Evolutionary conservation across 2,329 filamentous ascomycete species (phyloP), one percentile per base, ranked within the genome.

Genomic region (Blastomyces percursus): DNA sequence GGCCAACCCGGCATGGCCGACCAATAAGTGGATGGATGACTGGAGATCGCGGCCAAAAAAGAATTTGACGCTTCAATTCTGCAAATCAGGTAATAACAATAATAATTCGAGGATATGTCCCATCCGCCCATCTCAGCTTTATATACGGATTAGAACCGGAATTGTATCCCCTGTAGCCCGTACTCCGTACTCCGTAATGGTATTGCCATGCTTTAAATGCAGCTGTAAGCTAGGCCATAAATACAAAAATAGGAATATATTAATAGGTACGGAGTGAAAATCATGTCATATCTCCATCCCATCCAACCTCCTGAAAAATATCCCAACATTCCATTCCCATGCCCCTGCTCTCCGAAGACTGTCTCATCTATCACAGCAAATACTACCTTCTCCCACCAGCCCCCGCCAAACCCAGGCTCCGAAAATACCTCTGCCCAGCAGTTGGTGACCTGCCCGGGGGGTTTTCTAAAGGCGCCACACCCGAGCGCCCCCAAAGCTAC

Each of bases 391-490:
- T 78, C 71, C 81, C 83, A 86, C 80, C 83, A 84, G 0, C 83
- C 82, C 1, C 83, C 81, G 38, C 71, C 66, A 63, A 85, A 86
- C 73, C 87, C 84, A 0, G 65, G 46, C 69, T 87, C 83, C 24
- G 67, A 61, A 61, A 87, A 71, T 40, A 86, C 83, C 69, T 84
- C 80, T 54, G 76, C 70, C 77, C 84, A 88, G 65, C 83, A 84
- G 40, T 71, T 63, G 1, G 81, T 84, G 21, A 87, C 80, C 64
- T 84, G 82, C 48, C 73, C 71, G 0, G 77, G 77, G 11, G 85
- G 85, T 68, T 87, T 86, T 0, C 68, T 68, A 68, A 85, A 87
- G 1, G 81, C 84, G 3, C 85, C 86, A 66, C 85, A 88, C 0
- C 85, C 86, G 61, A 88, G 69, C 0, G 86, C 85, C 0, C 85